Evolutionary conservation across 2,329 filamentous ascomycete genomes (phyloP).

Genomic region (Aspergillus melleus): DNA sequence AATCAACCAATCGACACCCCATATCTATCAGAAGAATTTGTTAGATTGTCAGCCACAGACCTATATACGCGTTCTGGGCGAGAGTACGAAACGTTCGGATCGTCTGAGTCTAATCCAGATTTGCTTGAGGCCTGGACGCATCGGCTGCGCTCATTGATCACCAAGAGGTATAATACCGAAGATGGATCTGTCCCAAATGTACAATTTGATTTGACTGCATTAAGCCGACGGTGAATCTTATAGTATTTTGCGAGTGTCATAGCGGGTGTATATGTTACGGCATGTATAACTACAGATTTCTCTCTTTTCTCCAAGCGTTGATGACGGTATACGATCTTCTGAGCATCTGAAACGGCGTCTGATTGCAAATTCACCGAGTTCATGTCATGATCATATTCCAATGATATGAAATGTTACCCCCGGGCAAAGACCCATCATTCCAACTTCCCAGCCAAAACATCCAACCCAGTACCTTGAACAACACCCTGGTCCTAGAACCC

Average conservation of each 20-base stretch:
- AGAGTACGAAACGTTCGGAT: conserved; percentile 12
- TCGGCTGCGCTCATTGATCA: conserved; percentile 18
- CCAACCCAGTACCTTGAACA: background rate
- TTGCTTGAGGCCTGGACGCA: conserved; percentile 18
- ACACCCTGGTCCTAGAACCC: background rate
- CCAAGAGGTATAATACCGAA: conserved; percentile 18
- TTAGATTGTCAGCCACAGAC: conserved; percentile 15
- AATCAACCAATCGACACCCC: conserved; percentile 7
- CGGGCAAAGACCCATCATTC: background rate
- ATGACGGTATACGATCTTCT: background rate
- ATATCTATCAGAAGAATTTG: conserved; percentile 4
- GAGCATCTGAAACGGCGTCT: background rate
- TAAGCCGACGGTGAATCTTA: background rate
- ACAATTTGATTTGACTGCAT: conserved; percentile 19
- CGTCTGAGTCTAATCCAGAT: conserved; percentile 3
- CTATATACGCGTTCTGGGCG: conserved; percentile 20
- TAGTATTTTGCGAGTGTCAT: background rate
- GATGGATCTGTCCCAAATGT: conserved; percentile 3
- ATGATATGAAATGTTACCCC: background rate
- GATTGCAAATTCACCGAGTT: background rate
- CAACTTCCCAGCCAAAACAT: background rate
- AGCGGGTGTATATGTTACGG: background rate
- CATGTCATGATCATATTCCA: background rate
- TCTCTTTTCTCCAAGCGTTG: no score
- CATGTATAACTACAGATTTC: background rate